Percentiles rank a stretch among this genome's conserved stretches.
Evolutionary conservation across 108 stramenopile genomes (phyloP).

Genomic region (Stephanodiscus minutulus): DNA sequence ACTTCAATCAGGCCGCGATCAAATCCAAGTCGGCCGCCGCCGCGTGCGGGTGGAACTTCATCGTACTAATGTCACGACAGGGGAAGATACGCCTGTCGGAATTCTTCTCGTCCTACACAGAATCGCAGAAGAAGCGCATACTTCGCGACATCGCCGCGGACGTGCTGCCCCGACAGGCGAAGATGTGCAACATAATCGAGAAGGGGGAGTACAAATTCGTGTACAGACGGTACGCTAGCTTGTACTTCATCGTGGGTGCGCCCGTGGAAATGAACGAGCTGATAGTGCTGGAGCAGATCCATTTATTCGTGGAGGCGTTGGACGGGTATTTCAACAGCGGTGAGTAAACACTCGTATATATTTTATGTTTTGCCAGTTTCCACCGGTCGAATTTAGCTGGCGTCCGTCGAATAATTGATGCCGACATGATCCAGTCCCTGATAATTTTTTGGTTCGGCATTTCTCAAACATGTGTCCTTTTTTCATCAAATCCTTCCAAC

Average conservation of each 20-base stretch:
- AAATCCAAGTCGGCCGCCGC: constrained; percentile 54
- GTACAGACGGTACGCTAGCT: constrained; percentile 84
- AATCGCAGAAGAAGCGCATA: constrained; percentile 89
- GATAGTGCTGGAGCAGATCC: constrained; percentile 94
- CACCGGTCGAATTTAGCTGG: no score
- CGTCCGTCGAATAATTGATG: constrained; percentile 1
- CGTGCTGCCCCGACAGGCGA: constrained; percentile 94
- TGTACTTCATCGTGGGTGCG: constrained; percentile 88
- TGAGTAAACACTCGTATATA: constrained; percentile 30
- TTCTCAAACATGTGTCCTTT: neutral
- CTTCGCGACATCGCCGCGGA: constrained; percentile 91
- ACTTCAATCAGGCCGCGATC: constrained; percentile 34
- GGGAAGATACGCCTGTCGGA: constrained; percentile 86
- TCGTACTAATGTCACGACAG: constrained; percentile 87
- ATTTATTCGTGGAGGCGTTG: constrained; percentile 97
- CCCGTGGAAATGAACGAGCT: constrained; percentile 85
- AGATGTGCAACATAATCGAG: constrained; percentile 99
- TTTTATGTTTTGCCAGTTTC: neutral
- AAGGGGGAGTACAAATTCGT: constrained; percentile 95
- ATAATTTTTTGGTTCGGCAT: neutral
- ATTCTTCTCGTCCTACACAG: constrained; percentile 87
- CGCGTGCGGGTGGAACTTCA: constrained; percentile 79
- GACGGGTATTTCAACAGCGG: constrained; percentile 94
- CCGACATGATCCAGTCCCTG: neutral
- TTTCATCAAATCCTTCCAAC: neutral